Conservation (phyloP, 805 yeast genomes). For the Yamadazyma akitaensis region DNA sequence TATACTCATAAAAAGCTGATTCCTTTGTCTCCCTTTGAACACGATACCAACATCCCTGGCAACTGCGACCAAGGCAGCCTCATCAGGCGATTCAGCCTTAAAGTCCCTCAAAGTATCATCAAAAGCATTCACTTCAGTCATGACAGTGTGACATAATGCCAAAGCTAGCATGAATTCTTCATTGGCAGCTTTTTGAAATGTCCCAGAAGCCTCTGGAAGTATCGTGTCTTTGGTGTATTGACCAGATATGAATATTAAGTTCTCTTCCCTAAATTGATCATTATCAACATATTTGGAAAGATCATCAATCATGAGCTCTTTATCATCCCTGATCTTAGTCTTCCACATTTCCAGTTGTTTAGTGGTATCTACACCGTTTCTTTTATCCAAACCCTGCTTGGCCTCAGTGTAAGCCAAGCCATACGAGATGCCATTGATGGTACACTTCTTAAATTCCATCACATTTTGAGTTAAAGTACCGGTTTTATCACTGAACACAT, state of each 20-base stretch:
- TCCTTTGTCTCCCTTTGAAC: constrained; percentile 52
- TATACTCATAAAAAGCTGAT: constrained; percentile 39
- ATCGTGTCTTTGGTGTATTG: constrained; percentile 54
- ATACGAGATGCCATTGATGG: constrained; percentile 63
- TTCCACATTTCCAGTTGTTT: constrained; percentile 53
- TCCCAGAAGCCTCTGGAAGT: constrained; percentile 23
- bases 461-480: constrained; percentile 82
- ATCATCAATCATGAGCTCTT: constrained; percentile 49
- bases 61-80: constrained; percentile 71
- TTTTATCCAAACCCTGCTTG: constrained; percentile 63
- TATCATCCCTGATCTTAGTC: constrained; percentile 54
- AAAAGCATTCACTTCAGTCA: constrained; percentile 49
- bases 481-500: constrained; percentile 78
- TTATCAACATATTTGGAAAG: constrained; percentile 41
- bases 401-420: constrained; percentile 81
- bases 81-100: constrained; percentile 84
- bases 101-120: constrained; percentile 45
- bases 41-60: constrained; percentile 73
- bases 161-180: constrained; percentile 60
- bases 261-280: constrained; percentile 48
- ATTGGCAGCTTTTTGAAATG: constrained; percentile 44
- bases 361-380: constrained; percentile 65
- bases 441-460: constrained; percentile 78
- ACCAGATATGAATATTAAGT: constrained; percentile 60
- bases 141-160: constrained; percentile 74